Conservation (phyloP, 1,139 yeast genomes). For the Taiozyma sp. region DNA sequence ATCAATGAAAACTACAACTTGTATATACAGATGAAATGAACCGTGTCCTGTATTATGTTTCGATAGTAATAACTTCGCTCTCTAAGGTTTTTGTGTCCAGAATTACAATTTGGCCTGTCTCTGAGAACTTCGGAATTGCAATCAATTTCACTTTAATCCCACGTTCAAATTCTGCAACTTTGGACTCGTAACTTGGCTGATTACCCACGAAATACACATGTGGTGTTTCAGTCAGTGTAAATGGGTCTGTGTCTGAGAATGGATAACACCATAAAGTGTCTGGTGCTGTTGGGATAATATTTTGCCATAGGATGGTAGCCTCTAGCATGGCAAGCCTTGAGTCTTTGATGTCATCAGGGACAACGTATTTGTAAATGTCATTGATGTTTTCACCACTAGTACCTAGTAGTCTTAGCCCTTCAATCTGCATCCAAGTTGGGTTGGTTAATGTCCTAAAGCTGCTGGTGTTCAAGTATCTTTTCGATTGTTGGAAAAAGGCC, state of each 20-base stretch:
- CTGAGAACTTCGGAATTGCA: slow-evolving; percentile 66
- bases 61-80: slow-evolving; percentile 39
- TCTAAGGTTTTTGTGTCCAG: slow-evolving; percentile 57
- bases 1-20: not conserved
- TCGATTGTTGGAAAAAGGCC: slow-evolving; percentile 56
- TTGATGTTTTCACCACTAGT: slow-evolving; percentile 82
- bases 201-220: slow-evolving; percentile 87
- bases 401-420: slow-evolving; percentile 57
- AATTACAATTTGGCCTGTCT: slow-evolving; percentile 64
- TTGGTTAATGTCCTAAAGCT: slow-evolving; percentile 55
- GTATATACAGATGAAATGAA: not conserved
- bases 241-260: slow-evolving; percentile 75
- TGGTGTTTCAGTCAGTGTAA: slow-evolving; percentile 69
- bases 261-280: slow-evolving; percentile 94
- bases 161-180: slow-evolving; percentile 25
- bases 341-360: slow-evolving; percentile 34
- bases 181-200: slow-evolving; percentile 55
- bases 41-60: slow-evolving; percentile 11
- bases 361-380: slow-evolving; percentile 67
- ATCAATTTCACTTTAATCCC: slow-evolving; percentile 44
- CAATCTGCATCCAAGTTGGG: slow-evolving; percentile 65
- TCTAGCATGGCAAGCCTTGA: slow-evolving; percentile 55
- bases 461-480: slow-evolving; percentile 37
- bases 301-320: slow-evolving; percentile 76
- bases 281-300: slow-evolving; percentile 91